These are phyloP conservation scores for Botrytis elliptica DNA, from an alignment of 2,329 filamentous ascomycete genomes.

Conservation along the genomic window DNA sequence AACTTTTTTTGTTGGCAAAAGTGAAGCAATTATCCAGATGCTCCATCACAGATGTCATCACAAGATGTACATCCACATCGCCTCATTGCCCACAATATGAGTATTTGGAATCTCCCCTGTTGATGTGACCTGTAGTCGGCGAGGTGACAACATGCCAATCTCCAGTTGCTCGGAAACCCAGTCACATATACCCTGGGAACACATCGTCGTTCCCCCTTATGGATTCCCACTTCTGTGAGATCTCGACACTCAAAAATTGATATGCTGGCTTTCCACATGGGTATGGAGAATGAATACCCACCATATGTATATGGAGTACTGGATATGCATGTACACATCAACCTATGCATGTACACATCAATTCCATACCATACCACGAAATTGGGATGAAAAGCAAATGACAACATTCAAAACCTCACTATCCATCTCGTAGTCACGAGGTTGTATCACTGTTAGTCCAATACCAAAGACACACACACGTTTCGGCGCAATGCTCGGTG, in stretches of 20 bases:
- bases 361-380: neutral
- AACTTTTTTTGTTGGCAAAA: neutral
- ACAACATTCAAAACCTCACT: constrained; percentile 5
- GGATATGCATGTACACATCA: neutral
- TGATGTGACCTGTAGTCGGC: constrained; percentile 2
- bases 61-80: neutral
- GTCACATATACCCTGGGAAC: neutral
- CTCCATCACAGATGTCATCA: constrained; percentile 3
- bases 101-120: neutral
- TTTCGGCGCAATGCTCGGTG: constrained; percentile 8
- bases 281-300: constrained; percentile 3
- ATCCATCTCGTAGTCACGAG: constrained; percentile 7
- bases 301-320: neutral
- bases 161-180: neutral
- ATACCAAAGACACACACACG: neutral
- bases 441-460: neutral
- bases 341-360: constrained; percentile 6
- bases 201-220: constrained; percentile 5
- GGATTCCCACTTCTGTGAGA: neutral
- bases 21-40: neutral
- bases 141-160: constrained; percentile 9
- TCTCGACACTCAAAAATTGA: constrained; percentile 2
- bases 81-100: neutral
- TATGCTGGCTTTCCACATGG: constrained; percentile 15
- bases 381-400: constrained; percentile 7